Evolutionary conservation across 2,329 filamentous ascomycete species (phyloP).

Genomic region (Xylariaceae sp.): DNA sequence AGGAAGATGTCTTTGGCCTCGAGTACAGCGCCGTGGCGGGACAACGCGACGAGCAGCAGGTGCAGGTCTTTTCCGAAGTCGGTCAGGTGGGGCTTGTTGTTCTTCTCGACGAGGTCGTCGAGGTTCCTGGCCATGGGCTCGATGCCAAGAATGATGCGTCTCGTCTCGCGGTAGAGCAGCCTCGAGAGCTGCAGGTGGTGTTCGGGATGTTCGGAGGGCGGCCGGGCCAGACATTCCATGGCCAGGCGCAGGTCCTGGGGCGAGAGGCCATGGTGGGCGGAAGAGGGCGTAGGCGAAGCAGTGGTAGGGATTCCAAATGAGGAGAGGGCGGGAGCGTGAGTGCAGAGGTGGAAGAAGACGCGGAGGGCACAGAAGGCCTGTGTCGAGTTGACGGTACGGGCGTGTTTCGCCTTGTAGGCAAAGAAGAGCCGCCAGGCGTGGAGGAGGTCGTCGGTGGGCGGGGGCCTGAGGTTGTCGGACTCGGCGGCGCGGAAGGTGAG

Average conservation of each 20-base stretch:
- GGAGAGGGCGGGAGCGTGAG: no score
- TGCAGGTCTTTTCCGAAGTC: slow-evolving; percentile 22
- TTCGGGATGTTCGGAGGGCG: slow-evolving; percentile 40
- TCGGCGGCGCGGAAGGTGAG: slow-evolving; percentile 63
- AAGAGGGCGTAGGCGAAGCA: slow-evolving; percentile 26
- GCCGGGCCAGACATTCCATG: slow-evolving; percentile 39
- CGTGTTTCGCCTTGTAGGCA: slow-evolving; percentile 45
- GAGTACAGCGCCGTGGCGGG: slow-evolving; percentile 28
- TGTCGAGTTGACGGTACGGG: slow-evolving; percentile 55
- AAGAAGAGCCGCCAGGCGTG: slow-evolving; percentile 65
- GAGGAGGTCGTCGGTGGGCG: slow-evolving; percentile 58
- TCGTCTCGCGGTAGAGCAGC: slow-evolving; percentile 38
- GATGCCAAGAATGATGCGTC: slow-evolving; percentile 20
- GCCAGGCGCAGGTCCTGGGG: slow-evolving; percentile 42
- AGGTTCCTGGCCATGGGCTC: neutral
- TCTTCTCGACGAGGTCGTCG: slow-evolving; percentile 6
- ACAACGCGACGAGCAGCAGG: slow-evolving; percentile 22
- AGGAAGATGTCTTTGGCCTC: slow-evolving; percentile 28
- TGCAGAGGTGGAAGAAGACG: slow-evolving; percentile 58
- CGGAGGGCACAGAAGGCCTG: slow-evolving; percentile 59
- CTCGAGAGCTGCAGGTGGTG: slow-evolving; percentile 47
- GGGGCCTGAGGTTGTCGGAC: slow-evolving; percentile 61
- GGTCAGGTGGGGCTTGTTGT: neutral
- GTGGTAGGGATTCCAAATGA: no score
- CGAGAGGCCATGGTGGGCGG: slow-evolving; percentile 24